Base-by-base conservation (phyloP, 306 rosid species). In the Parietaria judaica region DNA sequence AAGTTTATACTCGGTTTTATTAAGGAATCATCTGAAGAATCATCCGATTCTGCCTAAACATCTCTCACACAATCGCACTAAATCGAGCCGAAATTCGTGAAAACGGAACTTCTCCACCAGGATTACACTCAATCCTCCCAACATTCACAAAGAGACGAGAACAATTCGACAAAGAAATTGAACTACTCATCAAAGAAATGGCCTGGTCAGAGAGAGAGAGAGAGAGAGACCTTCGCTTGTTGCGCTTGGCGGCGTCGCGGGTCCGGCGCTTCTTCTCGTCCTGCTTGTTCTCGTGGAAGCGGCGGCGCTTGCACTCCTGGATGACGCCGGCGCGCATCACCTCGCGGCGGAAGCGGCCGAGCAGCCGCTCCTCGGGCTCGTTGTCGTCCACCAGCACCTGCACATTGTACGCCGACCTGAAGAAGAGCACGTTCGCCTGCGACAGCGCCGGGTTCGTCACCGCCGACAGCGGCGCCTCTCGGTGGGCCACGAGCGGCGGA, bases 201-300 rank as follows among this genome's bases (percentile, higher is more conserved):
- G 31, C 31, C 31, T 23, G 31, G 31, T 23, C 9, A 41, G 6
- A 41, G 45, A 41, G 45, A 41, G 45, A 39, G 44, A 39, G 44
- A 41, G 45, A 54, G 31, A 12, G 10, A 10, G 9, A 88, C 96
- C 94, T 88, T 65, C 88, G 78, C 11, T 83, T 74, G 45, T 84
- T 92, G 52, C 98, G 90, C 71, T 80, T 85, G 31, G 98, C 90
- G 64, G 94, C 90, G n/a, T 92, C 98, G 3, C 95, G 87, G 8
- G 61, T 1, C 74, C 60, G 82, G 36, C 96, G 90, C 70, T 88
- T 92, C 86, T 78, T 84, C 70, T 82, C 81, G 4, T 88, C 95
- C 72, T 84, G 97, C 50, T 75, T 70, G 71, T 70, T 87, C 78
- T 91, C 95, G 13, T 68, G 74, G 74, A 56, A 83, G 62, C 70